Evolutionary conservation across 108 stramenopile genomes (phyloP), one percentile per base, ranked within the genome.

Genomic region (Fistulifera solaris): DNA sequence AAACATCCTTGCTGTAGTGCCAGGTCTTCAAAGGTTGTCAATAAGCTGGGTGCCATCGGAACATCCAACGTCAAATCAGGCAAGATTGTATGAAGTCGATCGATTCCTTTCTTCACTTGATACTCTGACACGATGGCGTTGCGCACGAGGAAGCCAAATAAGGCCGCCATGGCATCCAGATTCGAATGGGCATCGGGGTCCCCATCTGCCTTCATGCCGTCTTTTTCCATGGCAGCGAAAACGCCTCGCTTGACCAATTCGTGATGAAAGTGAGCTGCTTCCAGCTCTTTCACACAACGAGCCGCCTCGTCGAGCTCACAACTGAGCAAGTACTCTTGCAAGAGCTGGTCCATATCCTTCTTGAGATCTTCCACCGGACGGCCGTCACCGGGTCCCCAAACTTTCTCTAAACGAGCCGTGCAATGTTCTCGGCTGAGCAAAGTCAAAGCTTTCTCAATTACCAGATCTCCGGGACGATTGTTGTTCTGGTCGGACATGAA

Each of bases 231-330:
- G 35, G 93, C 87, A 41, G 87, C 70, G 49, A 72, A 75, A 17
- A 95, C 87, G 19, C 93, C 98, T 13, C 98, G 87, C 66, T 99
- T 99, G 40, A 99, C 86, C 17, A 96, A 76, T 67, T 99, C 98
- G 59, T 99, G 98, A 62, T 89, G 93, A 59, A 96, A 99, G 57
- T 93, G 85, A 7, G 64, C 52, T 19, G 86, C 68, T 50, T 88
- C 72, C 35, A 99, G 63, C 60, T 96, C 93, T 47, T 80, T 72
- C 3, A 99, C 87, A 50, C 95, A 96, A 27, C 79, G 69, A 8
- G 82, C 84, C 12, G 95, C 94, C 60, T 97, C 98, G 52, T 94
- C 91, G 22, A 96, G 67, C 61, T 97, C 95, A 31, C 89, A 62
- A 4, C 88, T 84, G 53, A 91, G 43, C 21, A 97, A 64, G 58